Base-by-base conservation (phyloP, 352 stramenopile genomes). In the Pythium utonaiense region DNA sequence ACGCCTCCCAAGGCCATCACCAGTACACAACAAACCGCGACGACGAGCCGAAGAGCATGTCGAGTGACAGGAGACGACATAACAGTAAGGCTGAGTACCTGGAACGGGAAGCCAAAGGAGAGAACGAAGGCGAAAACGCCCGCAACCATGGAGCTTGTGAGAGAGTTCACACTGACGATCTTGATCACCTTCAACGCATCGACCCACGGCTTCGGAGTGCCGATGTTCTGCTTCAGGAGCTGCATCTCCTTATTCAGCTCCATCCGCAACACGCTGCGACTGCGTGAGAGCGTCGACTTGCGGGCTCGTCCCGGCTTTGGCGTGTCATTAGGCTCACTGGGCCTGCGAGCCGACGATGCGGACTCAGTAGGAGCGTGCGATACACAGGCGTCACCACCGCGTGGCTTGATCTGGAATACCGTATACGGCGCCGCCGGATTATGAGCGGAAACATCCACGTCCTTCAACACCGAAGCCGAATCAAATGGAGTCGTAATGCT, bases 181-280 rank as follows among this genome's bases (percentile, higher is more conserved):
- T 44, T 48, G 33, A 74, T 74, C 7, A 74, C 66, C 6, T 44
- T 8, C 7, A 69, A 3, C 1, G 45, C 62, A n/a, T 74, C 70
- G 8, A 54, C 10, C 70, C 70, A 74, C 19, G 59, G 62, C 24
- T 66, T 63, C 34, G 27, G 7, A 10, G 48, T 61, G 4, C 66
- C 52, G 5, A 77, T 25, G 36, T 74, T 77, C 53, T 48, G 60
- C 13, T 64, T 66, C 17, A 73, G 51, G 7, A 74, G 66, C 16
- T 59, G 53, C 24, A 69, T 33, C 12, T 70, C 61, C 22, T 71
- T 67, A 14, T 64, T 36, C 9, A 74, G 41, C 31, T 77, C 66
- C 12, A 60, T 6, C 2, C 38, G 64, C 53, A 24, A 53, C 45
- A 27, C 60, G 22, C 17, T 56, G 57, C 28, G 53, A 50, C 19